Conservation (phyloP, 805 yeast species). For the Kazachstania kunashirensis region DNA sequence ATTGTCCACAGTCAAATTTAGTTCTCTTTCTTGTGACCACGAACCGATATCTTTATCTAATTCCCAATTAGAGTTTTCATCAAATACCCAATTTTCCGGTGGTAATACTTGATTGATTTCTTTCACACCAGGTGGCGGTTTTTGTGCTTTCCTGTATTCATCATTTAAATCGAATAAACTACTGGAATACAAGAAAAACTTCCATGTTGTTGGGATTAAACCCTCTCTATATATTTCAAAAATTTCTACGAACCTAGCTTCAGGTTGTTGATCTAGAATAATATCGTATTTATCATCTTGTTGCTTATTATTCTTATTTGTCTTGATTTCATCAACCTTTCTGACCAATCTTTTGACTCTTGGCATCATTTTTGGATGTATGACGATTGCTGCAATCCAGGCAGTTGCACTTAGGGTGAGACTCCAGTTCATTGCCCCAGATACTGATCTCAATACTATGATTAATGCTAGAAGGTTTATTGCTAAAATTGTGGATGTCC, state of each 20-base stretch:
- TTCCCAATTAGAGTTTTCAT: conserved; percentile 50
- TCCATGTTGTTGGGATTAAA: conserved; percentile 51
- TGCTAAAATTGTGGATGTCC: conserved; percentile 51
- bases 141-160: conserved; percentile 36
- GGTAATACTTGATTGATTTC: conserved; percentile 48
- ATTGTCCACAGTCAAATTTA: conserved; percentile 31
- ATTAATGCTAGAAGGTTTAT: conserved; percentile 34
- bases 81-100: conserved; percentile 69
- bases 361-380: conserved; percentile 48
- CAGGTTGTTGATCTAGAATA: conserved; percentile 61
- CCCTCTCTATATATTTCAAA: conserved; percentile 67
- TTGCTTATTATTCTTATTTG: conserved; percentile 20
- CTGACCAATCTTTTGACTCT: neutral
- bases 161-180: conserved; percentile 46
- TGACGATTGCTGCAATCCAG: conserved; percentile 44
- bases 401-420: conserved; percentile 43
- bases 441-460: conserved; percentile 34
- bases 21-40: conserved; percentile 45
- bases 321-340: conserved; percentile 14
- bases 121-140: conserved; percentile 57
- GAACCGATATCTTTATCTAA: conserved; percentile 43
- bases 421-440: conserved; percentile 56
- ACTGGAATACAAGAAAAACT: conserved; percentile 46
- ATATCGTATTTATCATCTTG: conserved; percentile 31
- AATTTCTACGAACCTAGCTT: conserved; percentile 54